A percentile compares a stretch with the other conserved stretches of the same genome.
Conservation (phyloP, 176 grass and related monocot species). For the Dactylis glomerata region DNA sequence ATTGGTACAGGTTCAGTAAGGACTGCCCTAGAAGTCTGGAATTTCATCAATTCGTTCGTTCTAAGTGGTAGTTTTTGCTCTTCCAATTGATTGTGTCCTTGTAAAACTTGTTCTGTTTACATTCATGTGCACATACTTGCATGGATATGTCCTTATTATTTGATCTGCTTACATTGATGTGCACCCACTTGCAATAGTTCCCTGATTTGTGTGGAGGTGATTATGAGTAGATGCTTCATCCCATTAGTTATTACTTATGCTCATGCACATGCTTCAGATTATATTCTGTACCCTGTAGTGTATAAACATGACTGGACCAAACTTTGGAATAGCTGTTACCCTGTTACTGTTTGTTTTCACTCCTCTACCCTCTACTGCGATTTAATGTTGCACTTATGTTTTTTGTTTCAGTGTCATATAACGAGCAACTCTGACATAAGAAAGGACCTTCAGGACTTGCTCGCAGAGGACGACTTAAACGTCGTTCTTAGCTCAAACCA, state of each 20-base stretch:
- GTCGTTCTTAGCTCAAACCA: constrained; percentile 71
- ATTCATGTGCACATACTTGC: neutral
- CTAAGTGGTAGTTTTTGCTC: neutral
- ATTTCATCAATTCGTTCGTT: neutral
- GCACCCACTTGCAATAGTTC: neutral
- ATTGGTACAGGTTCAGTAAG: neutral
- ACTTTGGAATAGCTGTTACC: neutral
- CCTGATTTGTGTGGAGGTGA: neutral
- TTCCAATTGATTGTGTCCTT: neutral
- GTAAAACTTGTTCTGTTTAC: neutral
- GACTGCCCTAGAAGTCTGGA: neutral
- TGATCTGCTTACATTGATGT: neutral
- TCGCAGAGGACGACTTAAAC: constrained; percentile 67
- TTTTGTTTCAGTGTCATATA: constrained; percentile 80
- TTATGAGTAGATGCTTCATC: neutral
- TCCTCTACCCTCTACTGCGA: neutral
- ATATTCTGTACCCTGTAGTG: neutral
- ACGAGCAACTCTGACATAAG: constrained; percentile 59
- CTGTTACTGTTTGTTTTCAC: neutral
- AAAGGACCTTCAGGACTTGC: constrained; percentile 66
- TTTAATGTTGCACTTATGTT: neutral
- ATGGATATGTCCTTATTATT: neutral
- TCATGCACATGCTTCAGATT: neutral
- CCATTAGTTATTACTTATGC: neutral
- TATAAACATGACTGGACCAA: neutral